These are phyloP conservation scores for Cladophialophora immunda DNA, from an alignment of 2,329 filamentous ascomycete species.

Conservation along the genomic window DNA sequence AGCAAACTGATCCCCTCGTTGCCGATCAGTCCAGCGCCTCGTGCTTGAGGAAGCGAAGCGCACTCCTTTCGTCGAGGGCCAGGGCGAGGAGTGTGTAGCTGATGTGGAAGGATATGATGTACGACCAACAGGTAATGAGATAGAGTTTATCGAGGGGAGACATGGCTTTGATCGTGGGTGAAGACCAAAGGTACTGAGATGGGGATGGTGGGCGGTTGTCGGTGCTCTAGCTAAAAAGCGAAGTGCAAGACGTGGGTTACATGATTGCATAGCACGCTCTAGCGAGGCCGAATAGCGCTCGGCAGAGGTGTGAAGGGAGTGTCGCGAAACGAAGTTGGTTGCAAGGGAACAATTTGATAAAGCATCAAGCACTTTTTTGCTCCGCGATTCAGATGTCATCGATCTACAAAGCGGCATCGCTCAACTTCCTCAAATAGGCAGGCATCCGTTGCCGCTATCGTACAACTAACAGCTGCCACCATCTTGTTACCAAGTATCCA, in stretches of 20 bases:
- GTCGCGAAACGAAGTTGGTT: not conserved
- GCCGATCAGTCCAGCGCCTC: constrained; percentile 77
- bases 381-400: not conserved
- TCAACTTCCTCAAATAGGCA: not conserved
- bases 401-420: not conserved
- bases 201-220: constrained; percentile 3
- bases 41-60: constrained; percentile 30
- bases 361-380: not conserved
- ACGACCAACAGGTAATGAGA: constrained; percentile 40
- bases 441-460: not conserved
- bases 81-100: constrained; percentile 34
- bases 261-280: constrained; percentile 36
- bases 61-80: constrained; percentile 8
- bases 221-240: constrained; percentile 13
- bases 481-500: not conserved
- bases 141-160: constrained; percentile 38
- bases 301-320: not conserved
- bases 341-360: not conserved
- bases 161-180: constrained; percentile 26
- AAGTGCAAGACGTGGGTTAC: constrained; percentile 28
- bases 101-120: constrained; percentile 40
- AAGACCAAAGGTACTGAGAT: not conserved
- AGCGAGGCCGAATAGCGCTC: constrained; percentile 6
- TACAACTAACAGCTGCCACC: not conserved
- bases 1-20: constrained; percentile 75